Evolutionary conservation across 2,329 filamentous ascomycete species (phyloP).

Genomic region (Fusarium ramigenum): DNA sequence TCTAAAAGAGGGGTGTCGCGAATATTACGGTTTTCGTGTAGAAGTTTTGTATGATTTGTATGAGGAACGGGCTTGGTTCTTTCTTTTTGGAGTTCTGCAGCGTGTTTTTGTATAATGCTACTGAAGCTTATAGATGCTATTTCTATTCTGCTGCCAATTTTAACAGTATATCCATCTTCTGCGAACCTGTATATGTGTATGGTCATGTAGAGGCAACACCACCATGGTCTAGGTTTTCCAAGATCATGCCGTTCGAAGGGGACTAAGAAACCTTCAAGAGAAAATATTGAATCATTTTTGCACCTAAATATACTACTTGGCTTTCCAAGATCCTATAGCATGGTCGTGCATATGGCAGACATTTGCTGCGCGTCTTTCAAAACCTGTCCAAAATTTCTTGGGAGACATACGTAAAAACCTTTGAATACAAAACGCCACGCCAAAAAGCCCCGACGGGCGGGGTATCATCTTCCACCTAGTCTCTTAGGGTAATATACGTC

Average conservation of each 20-base stretch:
- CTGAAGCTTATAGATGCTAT: not conserved
- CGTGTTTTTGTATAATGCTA: conserved; percentile 8
- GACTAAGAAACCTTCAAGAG: not conserved
- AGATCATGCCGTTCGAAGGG: not conserved
- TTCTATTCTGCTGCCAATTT: not conserved
- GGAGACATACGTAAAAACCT: conserved; percentile 19
- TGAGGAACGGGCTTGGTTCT: conserved; percentile 14
- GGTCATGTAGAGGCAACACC: not conserved
- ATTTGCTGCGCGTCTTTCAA: not conserved
- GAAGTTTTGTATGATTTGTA: conserved; percentile 25
- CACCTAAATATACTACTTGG: not conserved
- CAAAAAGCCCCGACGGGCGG: conserved; percentile 42
- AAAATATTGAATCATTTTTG: not conserved
- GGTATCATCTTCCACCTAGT: conserved; percentile 38
- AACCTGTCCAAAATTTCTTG: not conserved
- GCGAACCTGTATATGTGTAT: not conserved
- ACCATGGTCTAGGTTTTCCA: not conserved
- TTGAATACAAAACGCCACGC: conserved; percentile 40
- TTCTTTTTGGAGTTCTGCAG: conserved; percentile 23
- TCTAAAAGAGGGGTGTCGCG: not conserved
- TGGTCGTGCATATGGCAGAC: not conserved
- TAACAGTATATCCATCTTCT: not conserved
- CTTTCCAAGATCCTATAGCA: conserved; percentile 2
- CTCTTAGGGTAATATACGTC: conserved; percentile 38
- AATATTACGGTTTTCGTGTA: conserved; percentile 1